Conservation (phyloP, 2,329 filamentous ascomycete genomes). For the Fusarium continuum region DNA sequence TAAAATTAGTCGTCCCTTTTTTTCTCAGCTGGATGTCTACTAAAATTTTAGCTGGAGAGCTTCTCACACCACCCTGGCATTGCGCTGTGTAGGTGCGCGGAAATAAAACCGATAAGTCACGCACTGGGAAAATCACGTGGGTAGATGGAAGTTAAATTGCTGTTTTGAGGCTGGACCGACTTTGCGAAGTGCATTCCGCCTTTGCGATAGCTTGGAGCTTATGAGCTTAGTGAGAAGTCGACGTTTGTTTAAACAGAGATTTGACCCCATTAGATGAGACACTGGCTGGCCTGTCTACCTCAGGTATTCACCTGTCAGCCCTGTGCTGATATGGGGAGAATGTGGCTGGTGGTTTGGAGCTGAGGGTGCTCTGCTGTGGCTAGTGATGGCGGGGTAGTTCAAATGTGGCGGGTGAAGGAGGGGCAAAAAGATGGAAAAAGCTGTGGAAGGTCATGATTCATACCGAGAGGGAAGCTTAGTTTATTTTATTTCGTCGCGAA, state of each 20-base stretch:
- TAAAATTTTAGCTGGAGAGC: conserved; percentile 19
- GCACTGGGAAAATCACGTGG: neutral
- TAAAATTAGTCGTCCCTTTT: neutral
- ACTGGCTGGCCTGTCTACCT: neutral
- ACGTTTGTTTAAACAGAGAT: neutral
- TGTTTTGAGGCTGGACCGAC: neutral
- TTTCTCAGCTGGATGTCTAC: conserved; percentile 27
- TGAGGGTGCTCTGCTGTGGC: no score
- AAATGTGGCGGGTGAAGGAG: conserved; percentile 29
- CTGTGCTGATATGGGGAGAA: no score
- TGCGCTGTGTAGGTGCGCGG: neutral
- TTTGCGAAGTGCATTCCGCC: conserved; percentile 1
- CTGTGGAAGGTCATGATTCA: conserved; percentile 29
- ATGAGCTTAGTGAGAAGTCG: no score
- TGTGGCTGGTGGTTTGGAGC: conserved; percentile 22
- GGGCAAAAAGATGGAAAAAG: conserved; percentile 31
- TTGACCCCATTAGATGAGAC: conserved; percentile 6
- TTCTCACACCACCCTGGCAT: conserved; percentile 8
- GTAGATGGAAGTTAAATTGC: neutral
- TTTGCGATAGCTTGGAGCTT: conserved; percentile 3
- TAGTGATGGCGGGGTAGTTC: conserved; percentile 25
- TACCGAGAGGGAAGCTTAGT: conserved; percentile 25
- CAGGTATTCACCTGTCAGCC: no score
- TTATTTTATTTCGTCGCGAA: neutral
- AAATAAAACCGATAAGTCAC: neutral